A percentile compares a stretch with the other conserved stretches of the same genome.
Conservation (phyloP, 371 early-diverging fungal species). For the Mucor plumbeus region DNA sequence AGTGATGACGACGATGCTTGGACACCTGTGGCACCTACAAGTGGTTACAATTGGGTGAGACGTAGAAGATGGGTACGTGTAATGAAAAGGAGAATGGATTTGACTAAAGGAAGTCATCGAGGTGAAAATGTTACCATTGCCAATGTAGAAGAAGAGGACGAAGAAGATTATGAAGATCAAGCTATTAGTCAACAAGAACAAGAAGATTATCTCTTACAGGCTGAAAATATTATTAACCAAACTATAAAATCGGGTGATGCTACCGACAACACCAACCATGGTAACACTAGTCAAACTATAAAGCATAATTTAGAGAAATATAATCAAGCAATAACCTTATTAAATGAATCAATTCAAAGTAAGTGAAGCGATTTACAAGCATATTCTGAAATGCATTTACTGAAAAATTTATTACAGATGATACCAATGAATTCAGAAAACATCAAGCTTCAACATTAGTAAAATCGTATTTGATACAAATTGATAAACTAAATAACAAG, state of each 20-base stretch:
- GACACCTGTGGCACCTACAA: conserved; percentile 56
- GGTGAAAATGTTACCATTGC: conserved; percentile 19
- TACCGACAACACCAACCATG: conserved; percentile 6
- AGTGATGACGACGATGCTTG: conserved; percentile 58
- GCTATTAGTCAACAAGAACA: not conserved
- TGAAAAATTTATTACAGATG: conserved; percentile 2
- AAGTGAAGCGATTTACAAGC: not conserved
- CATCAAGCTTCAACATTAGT: conserved; percentile 25
- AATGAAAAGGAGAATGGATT: conserved; percentile 71
- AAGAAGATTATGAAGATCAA: not conserved
- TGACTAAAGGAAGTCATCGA: conserved; percentile 37
- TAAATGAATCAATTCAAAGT: conserved; percentile 9
- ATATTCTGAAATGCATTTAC: too few species aligned
- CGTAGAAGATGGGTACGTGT: conserved; percentile 82
- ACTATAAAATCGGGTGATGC: conserved; percentile 18
- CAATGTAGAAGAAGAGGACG: conserved; percentile 19
- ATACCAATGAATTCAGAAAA: conserved; percentile 30
- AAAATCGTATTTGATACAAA: conserved; percentile 20
- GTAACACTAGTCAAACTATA: conserved; percentile 8
- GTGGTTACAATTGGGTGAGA: conserved; percentile 71
- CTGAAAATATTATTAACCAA: conserved; percentile 36
- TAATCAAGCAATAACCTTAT: conserved; percentile 5
- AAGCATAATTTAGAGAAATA: conserved; percentile 14
- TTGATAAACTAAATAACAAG: conserved; percentile 19
- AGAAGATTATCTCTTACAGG: conserved; percentile 24